phyloP scores from a whole-genome alignment of 2,329 filamentous ascomycete genomes.

The Cladosporium phlei region DNA sequence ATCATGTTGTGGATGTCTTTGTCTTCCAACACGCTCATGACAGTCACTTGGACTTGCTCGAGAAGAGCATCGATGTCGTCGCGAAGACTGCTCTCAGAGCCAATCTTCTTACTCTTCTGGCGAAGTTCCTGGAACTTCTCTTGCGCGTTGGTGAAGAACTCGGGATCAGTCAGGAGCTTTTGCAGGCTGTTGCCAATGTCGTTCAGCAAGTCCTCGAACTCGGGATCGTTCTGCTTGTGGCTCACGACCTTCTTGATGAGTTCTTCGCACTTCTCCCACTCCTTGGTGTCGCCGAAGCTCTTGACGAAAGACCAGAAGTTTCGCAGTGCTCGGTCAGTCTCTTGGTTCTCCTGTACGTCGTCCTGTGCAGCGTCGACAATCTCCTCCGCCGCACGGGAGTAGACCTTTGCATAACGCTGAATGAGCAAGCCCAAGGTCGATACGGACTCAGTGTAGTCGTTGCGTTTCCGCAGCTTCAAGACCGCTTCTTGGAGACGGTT shows the following conservation, averaged over 20 bases:
- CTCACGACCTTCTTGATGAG: slow-evolving; percentile 66
- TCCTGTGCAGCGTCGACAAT: slow-evolving; percentile 62
- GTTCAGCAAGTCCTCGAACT: slow-evolving; percentile 73
- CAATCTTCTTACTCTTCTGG: slow-evolving; percentile 53
- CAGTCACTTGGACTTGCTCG: slow-evolving; percentile 61
- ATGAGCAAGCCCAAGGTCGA: slow-evolving; percentile 71
- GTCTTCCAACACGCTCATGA: slow-evolving; percentile 66
- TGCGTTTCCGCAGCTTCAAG: slow-evolving; percentile 65
- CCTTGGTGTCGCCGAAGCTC: slow-evolving; percentile 67
- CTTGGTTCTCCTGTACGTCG: slow-evolving; percentile 67
- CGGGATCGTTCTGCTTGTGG: slow-evolving; percentile 70
- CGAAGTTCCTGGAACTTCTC: slow-evolving; percentile 59
- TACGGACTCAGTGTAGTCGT: slow-evolving; percentile 82
- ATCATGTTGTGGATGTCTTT: slow-evolving; percentile 65
- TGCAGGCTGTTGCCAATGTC: slow-evolving; percentile 71
- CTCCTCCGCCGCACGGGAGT: slow-evolving; percentile 68
- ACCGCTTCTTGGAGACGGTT: slow-evolving; percentile 74
- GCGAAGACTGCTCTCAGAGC: slow-evolving; percentile 62
- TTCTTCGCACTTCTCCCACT: slow-evolving; percentile 71
- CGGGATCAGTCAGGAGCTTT: slow-evolving; percentile 76
- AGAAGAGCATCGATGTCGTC: slow-evolving; percentile 70
- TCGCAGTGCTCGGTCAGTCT: slow-evolving; percentile 67
- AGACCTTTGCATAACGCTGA: slow-evolving; percentile 70
- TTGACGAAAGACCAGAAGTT: slow-evolving; percentile 78
- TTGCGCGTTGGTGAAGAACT: slow-evolving; percentile 74